These are phyloP conservation scores for Pseudogymnoascus destructans DNA, from an alignment of 2,329 filamentous ascomycete genomes.

Conservation along the genomic window DNA sequence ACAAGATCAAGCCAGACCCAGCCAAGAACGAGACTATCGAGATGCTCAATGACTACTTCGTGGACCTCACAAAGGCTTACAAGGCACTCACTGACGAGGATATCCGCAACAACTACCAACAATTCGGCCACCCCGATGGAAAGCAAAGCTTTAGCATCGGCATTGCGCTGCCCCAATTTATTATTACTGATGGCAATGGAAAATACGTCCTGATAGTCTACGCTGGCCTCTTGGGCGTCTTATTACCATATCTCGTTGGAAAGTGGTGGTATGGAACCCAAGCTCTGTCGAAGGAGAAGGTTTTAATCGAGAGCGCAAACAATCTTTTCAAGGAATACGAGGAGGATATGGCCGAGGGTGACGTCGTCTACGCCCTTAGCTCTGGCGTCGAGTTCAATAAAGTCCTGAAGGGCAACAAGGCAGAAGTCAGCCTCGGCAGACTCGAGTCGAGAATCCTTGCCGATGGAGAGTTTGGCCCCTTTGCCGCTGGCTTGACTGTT, in stretches of 20 bases:
- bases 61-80: conserved; percentile 95
- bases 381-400: conserved; percentile 74
- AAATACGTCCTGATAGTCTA: conserved; percentile 93
- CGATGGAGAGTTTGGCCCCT: conserved; percentile 38
- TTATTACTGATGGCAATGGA: conserved; percentile 84
- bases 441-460: conserved; percentile 70
- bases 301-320: conserved; percentile 85
- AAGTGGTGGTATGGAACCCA: conserved; percentile 99
- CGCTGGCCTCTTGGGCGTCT: conserved; percentile 71
- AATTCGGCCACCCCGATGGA: conserved; percentile 92
- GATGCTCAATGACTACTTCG: conserved; percentile 72
- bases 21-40: conserved; percentile 84
- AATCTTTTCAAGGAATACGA: conserved; percentile 89
- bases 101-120: conserved; percentile 88
- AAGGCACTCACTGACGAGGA: conserved; percentile 97
- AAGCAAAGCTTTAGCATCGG: conserved; percentile 98
- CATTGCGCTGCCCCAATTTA: conserved; percentile 86
- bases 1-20: conserved; percentile 76
- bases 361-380: conserved; percentile 69
- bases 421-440: conserved; percentile 68
- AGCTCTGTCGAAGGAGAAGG: conserved; percentile 81
- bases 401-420: conserved; percentile 62
- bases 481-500: conserved; percentile 46
- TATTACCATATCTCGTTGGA: conserved; percentile 85
- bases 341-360: conserved; percentile 68